Percentiles rank a stretch among this genome's conserved stretches.
Conservation (phyloP, 2,329 filamentous ascomycete species). For the Epichloe amarillans region DNA sequence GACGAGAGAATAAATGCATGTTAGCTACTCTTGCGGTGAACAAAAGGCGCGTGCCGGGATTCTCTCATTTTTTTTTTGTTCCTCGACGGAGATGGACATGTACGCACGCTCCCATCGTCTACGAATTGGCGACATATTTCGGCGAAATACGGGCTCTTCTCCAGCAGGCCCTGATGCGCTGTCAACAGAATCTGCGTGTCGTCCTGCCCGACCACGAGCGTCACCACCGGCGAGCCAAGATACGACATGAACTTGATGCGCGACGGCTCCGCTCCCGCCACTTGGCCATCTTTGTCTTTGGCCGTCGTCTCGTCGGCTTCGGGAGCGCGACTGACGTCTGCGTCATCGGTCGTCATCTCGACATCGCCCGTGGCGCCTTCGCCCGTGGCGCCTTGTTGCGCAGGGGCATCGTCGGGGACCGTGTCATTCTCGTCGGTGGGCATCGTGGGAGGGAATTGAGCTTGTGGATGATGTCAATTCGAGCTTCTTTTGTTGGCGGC, state of each 20-base stretch:
- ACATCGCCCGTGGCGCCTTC: constrained; percentile 21
- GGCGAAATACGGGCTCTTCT: constrained; percentile 61
- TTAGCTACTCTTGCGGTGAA: background rate
- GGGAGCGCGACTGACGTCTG: constrained; percentile 8
- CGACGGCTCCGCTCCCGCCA: constrained; percentile 24
- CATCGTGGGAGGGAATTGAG: background rate
- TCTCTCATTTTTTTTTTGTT: no score
- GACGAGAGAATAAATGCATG: background rate
- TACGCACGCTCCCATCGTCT: constrained; percentile 46
- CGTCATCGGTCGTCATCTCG: constrained; percentile 23
- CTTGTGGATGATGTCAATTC: background rate
- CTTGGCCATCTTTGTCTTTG: constrained; percentile 16
- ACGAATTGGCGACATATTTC: constrained; percentile 48
- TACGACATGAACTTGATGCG: constrained; percentile 41
- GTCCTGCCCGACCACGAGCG: constrained; percentile 49
- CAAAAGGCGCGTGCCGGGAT: no score
- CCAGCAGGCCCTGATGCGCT: constrained; percentile 67
- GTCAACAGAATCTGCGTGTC: constrained; percentile 49
- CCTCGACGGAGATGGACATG: background rate
- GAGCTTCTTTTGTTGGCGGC: background rate
- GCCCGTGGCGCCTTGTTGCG: constrained; percentile 15
- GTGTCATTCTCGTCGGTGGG: constrained; percentile 1
- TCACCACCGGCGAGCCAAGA: constrained; percentile 56
- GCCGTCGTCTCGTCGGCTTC: constrained; percentile 16
- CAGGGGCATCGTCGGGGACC: constrained; percentile 6